phyloP scores from a whole-genome alignment of 129 eudicot genomes.

The Sambucus nigra region DNA sequence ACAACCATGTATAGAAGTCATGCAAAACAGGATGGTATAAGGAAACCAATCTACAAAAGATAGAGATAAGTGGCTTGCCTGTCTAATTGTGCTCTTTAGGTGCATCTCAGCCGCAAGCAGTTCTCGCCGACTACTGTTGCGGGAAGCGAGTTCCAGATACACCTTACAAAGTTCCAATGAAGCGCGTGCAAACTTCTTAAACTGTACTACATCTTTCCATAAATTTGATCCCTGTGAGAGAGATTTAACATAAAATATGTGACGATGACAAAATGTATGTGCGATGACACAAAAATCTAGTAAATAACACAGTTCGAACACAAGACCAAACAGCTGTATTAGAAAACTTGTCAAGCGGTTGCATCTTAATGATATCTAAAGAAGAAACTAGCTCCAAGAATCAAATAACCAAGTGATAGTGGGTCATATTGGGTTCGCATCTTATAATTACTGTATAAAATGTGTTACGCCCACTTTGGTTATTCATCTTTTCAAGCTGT shows the following conservation, averaged over 20 bases:
- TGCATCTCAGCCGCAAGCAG: conserved; percentile 78
- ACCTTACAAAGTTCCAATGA: conserved; percentile 78
- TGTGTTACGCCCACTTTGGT: too few relatives aligned
- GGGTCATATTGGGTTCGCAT: too few relatives aligned
- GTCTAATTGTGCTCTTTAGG: conserved; percentile 58
- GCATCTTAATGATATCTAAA: neutral
- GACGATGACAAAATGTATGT: neutral
- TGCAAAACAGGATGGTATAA: conserved; percentile 7
- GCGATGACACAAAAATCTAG: too few relatives aligned
- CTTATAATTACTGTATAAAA: too few relatives aligned
- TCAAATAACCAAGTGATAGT: neutral
- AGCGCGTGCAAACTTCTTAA: conserved; percentile 73
- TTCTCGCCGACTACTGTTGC: conserved; percentile 34
- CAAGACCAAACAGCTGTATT: too few relatives aligned
- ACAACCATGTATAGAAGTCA: neutral
- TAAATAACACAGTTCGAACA: too few relatives aligned
- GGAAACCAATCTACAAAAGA: neutral
- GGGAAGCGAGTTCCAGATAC: conserved; percentile 44
- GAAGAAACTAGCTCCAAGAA: neutral
- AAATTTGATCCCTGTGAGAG: conserved; percentile 60
- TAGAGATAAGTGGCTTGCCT: conserved; percentile 18
- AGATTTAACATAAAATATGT: neutral
- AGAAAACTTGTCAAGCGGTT: neutral
- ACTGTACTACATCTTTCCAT: conserved; percentile 62
- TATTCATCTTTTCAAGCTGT: too few relatives aligned